Conservation (phyloP, 352 stramenopile species). For the Phytophthora brassicae region DNA sequence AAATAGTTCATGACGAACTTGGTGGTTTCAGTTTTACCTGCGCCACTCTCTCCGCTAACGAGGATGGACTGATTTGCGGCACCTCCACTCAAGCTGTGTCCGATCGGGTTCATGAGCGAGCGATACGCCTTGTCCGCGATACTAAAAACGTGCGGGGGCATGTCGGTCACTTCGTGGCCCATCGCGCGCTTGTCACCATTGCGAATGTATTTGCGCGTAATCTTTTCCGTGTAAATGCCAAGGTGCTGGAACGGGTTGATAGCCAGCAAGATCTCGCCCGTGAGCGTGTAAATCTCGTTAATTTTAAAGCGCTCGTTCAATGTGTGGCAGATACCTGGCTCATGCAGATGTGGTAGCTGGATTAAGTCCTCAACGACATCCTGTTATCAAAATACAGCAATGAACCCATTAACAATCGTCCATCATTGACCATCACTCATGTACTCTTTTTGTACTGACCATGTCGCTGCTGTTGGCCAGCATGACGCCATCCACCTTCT, state of each 20-base stretch:
- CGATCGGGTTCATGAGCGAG: constrained; percentile 67
- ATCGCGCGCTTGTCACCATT: constrained; percentile 74
- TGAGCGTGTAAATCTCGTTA: constrained; percentile 94
- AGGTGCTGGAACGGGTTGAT: constrained; percentile 90
- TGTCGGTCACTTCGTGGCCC: constrained; percentile 63
- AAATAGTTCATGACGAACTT: constrained; percentile 97
- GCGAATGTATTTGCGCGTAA: constrained; percentile 87
- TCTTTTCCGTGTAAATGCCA: constrained; percentile 86
- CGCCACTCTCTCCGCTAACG: constrained; percentile 91
- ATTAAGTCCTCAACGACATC: constrained; percentile 93
- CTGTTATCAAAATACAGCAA: too few relatives aligned
- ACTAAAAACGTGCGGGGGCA: constrained; percentile 91
- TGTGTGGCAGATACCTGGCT: constrained; percentile 93
- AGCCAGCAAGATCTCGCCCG: constrained; percentile 80
- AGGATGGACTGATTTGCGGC: constrained; percentile 91
- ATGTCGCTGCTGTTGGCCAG: constrained; percentile 87
- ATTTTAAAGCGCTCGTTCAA: constrained; percentile 91
- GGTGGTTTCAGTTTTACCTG: constrained; percentile 96
- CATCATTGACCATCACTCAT: constrained; percentile 22
- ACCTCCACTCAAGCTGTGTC: constrained; percentile 25
- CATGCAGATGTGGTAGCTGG: constrained; percentile 92
- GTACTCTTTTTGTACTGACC: constrained; percentile 37
- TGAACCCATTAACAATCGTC: too few relatives aligned
- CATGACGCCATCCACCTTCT: constrained; percentile 55
- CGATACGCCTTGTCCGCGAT: constrained; percentile 90